Evolutionary conservation across 2,329 filamentous ascomycete species (phyloP), one percentile per base, ranked within the genome.

Genomic region (Chaetomium globosum): DNA sequence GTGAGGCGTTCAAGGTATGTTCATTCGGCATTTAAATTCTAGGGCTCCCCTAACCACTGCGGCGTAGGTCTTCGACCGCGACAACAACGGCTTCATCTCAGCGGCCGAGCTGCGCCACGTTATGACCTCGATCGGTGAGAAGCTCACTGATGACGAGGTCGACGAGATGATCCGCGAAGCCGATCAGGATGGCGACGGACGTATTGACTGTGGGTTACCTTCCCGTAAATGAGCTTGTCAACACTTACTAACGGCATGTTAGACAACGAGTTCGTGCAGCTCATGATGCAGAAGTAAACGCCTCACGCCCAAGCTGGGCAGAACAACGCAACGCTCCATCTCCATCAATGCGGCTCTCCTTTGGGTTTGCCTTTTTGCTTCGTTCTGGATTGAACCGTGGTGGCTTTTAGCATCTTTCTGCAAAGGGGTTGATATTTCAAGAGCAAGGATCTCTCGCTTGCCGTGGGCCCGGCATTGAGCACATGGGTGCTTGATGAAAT

Each of bases 131-230:
- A 95, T 95, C 74, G 91, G 91, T 71, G 91, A 95, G 85, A 95
- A 94, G 82, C 86, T 95, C 77, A 94, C 91, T 61, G 91, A 95
- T 75, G 91, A 94, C 72, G 91, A 95, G 80, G 91, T 95, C 72
- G 91, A 95, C 74, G 91, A 95, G 85, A 95, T 95, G 91, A 95
- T 95, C 77, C 88, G 91, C 71, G 91, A 95, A 80, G 91, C 91
- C 75, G 91, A 95, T 78, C 91, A 95, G 82, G 91, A 95, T 72
- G 91, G 91, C 71, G 91, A 95, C 78, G 91, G 91, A 75, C 88
- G 91, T 74, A 95, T 95, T 75, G 91, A 95, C 79, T 95, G 91
- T 94, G 83, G 71, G 88, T 78, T 51, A 21, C 28, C 51, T 13
- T 1, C 5, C 23, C 51, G 33, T 5, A 26, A 6, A n/a, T 8